A percentile compares a stretch with the other conserved stretches of the same genome.
Conservation (phyloP, 1,284 basidiomycete genomes). For the Sporisorium graminicola region DNA sequence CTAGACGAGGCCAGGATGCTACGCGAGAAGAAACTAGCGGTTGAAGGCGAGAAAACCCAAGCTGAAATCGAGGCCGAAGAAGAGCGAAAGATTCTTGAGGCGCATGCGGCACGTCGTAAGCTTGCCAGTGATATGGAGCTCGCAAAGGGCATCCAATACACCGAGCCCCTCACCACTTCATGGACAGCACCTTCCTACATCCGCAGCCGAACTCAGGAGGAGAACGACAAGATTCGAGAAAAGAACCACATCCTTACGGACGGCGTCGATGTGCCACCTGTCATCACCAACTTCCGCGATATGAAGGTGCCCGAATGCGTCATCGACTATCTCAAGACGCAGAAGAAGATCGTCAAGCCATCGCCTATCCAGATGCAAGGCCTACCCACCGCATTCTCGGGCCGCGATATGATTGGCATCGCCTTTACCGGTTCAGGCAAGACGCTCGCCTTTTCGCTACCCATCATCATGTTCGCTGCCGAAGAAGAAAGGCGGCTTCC, state of each 20-base stretch:
- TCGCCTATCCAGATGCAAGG: slow-evolving; percentile 98
- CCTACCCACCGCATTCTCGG: slow-evolving; percentile 82
- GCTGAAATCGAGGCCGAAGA: slow-evolving; percentile 86
- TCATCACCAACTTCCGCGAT: slow-evolving; percentile 91
- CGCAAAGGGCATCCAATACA: slow-evolving; percentile 91
- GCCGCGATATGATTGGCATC: slow-evolving; percentile 72
- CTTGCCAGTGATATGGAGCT: slow-evolving; percentile 91
- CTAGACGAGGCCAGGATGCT: slow-evolving; percentile 73
- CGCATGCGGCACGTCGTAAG: slow-evolving; percentile 89
- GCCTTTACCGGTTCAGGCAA: slow-evolving; percentile 72
- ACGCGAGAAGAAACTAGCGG: slow-evolving; percentile 79
- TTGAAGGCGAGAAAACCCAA: slow-evolving; percentile 76
- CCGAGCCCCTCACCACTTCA: slow-evolving; percentile 85
- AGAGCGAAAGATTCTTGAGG: slow-evolving; percentile 89
- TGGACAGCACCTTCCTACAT: slow-evolving; percentile 91
- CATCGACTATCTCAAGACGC: slow-evolving; percentile 83
- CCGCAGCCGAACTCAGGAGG: slow-evolving; percentile 77
- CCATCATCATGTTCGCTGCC: slow-evolving; percentile 76
- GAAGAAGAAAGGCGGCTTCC: slow-evolving; percentile 90
- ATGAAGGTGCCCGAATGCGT: slow-evolving; percentile 95
- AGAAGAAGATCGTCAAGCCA: slow-evolving; percentile 83
- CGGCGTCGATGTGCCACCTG: slow-evolving; percentile 91
- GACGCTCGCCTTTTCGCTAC: slow-evolving; percentile 71
- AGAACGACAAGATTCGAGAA: slow-evolving; percentile 83
- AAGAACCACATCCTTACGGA: slow-evolving; percentile 93